phyloP scores from a whole-genome alignment of 2,329 filamentous ascomycete species.

The Curvularia hawaiiensis region DNA sequence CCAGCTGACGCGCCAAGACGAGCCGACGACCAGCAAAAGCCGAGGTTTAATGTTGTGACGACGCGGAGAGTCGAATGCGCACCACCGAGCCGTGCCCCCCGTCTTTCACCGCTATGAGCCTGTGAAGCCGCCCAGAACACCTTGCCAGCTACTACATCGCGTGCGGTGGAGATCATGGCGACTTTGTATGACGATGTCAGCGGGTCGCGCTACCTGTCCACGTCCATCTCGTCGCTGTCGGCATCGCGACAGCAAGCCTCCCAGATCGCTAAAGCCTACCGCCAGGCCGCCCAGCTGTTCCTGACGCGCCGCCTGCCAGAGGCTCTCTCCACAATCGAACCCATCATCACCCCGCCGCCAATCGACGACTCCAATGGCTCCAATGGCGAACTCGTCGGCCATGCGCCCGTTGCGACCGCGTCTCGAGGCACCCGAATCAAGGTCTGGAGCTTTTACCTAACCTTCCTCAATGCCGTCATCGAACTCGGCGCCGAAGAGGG shows the following conservation, averaged over 20 bases:
- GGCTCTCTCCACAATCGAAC: constrained; percentile 81
- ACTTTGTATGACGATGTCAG: constrained; percentile 59
- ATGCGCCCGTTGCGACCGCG: constrained; percentile 78
- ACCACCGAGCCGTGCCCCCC: constrained; percentile 13
- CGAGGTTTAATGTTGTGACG: constrained; percentile 25
- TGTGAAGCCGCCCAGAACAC: constrained; percentile 5
- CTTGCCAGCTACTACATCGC: not conserved
- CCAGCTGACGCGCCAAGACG: constrained; percentile 23
- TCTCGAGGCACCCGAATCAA: constrained; percentile 87
- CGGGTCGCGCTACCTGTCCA: constrained; percentile 64
- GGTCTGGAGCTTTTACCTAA: constrained; percentile 96
- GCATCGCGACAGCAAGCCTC: constrained; percentile 69
- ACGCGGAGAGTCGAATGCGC: constrained; percentile 22
- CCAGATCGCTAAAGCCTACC: constrained; percentile 88
- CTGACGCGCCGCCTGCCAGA: constrained; percentile 92
- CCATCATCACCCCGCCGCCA: constrained; percentile 70
- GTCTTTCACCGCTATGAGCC: constrained; percentile 18
- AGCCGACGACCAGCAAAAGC: constrained; percentile 10
- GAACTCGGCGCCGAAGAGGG: constrained; percentile 91
- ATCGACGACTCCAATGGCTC: constrained; percentile 31
- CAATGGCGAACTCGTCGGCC: constrained; percentile 31
- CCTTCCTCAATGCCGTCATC: constrained; percentile 86
- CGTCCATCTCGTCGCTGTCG: constrained; percentile 72
- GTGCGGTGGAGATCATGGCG: constrained; percentile 36
- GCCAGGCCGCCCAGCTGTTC: constrained; percentile 91